Base-by-base conservation (phyloP, 257 asterid species). In the Pogostemon cablin region DNA sequence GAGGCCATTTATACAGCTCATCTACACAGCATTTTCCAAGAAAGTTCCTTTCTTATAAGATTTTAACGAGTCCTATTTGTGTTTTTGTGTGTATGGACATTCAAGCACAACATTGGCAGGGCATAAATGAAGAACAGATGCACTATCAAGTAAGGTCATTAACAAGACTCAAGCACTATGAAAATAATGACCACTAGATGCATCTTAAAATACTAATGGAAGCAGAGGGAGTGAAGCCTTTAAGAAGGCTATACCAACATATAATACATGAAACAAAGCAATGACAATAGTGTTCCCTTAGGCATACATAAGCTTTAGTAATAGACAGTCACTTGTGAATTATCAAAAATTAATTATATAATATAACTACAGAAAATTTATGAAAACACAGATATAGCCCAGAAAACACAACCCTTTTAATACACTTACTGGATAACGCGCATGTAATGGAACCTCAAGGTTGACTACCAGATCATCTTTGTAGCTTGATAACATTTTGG, bases 371-470 rank as follows among this genome's bases (percentile, higher is more conserved):
- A 53, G 67, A 34, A 55, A 37, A 15, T 11, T 52, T n/a, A 37
- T 5, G 53, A 32, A 71, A 59, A 49, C 6, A 6, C n/a, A 20
- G 1, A 3, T 12, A 2, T 52, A 35, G 5, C 38, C 52, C 12
- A 55, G 55, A 9, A 61, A 59, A 38, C 41, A 10, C 15, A 57
- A 25, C 54, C 37, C 9, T 40, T 40, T 53, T 2, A 53, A 11
- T 34, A 34, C 20, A 76, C 79, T 72, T 81, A 91, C 98, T 62
- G 80, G 95, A 77, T 93, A 93, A 7, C 96, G 90, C 1, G 96
- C 95, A 71, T 93, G 99, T 52, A 93, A 77, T n/a, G 97, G 96
- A 61, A 91, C 86, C 72, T 78, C 72, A 49, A 89, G 62, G 67
- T 76, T 80, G 73, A 86, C 46, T 69, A 85, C 87, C 62, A 71